These are phyloP conservation scores for Hydnum rufescens DNA, from an alignment of 768 basidiomycete genomes.

Conservation along the genomic window DNA sequence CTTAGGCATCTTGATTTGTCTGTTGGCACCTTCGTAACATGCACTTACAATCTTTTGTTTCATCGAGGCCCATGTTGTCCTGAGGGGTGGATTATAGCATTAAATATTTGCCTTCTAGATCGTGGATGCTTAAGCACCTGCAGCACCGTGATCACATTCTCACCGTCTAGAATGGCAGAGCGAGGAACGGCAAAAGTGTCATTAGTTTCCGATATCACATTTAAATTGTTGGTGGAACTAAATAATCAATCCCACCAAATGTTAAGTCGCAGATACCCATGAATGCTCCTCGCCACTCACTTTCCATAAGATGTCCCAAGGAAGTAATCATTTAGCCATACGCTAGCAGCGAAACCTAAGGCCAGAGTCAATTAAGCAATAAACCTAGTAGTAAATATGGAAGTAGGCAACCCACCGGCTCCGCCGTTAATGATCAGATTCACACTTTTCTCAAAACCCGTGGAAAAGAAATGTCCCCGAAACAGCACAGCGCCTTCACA, in stretches of 20 bases:
- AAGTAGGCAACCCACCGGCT: slow-evolving; percentile 27
- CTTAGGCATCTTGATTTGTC: too few relatives aligned
- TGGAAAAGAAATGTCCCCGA: slow-evolving; percentile 59
- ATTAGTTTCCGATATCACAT: slow-evolving; percentile 46
- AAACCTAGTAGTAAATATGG: background rate
- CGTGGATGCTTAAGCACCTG: too few relatives aligned
- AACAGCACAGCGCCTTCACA: slow-evolving; percentile 69
- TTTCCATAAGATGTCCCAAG: slow-evolving; percentile 56
- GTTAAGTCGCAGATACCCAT: background rate
- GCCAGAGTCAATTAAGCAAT: background rate
- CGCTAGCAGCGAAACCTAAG: slow-evolving; percentile 59
- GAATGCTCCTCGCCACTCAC: slow-evolving; percentile 27
- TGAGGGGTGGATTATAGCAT: slow-evolving; percentile 13
- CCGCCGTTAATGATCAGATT: slow-evolving; percentile 70
- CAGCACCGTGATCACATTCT: slow-evolving; percentile 62
- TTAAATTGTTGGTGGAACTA: slow-evolving; percentile 46
- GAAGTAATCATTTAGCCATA: slow-evolving; percentile 61
- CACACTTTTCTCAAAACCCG: slow-evolving; percentile 35
- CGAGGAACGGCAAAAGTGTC: slow-evolving; percentile 42
- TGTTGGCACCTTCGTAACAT: background rate
- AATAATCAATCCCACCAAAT: slow-evolving; percentile 1
- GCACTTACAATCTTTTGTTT: slow-evolving; percentile 29
- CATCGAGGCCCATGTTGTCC: slow-evolving; percentile 68
- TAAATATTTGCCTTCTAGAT: too few relatives aligned
- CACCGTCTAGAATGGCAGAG: slow-evolving; percentile 31